Percentiles rank a stretch among this genome's conserved stretches.
phyloP scores from a whole-genome alignment of 2,329 filamentous ascomycete species.

The Cladophialophora exuberans region DNA sequence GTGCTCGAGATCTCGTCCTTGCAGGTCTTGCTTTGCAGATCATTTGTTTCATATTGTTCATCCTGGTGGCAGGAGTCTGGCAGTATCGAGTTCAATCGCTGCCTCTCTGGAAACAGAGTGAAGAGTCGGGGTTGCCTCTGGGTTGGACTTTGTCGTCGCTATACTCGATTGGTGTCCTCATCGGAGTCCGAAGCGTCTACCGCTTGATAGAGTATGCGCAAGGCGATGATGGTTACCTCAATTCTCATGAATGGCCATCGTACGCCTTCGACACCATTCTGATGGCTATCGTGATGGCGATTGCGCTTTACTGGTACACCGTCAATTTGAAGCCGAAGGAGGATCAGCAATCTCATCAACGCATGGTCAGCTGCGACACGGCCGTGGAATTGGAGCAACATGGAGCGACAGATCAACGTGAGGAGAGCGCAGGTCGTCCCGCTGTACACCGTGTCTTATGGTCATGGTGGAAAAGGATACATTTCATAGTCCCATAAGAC shows the following conservation, averaged over 20 bases:
- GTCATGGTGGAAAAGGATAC: neutral
- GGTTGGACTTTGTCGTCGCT: conserved; percentile 36
- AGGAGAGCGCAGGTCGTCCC: neutral
- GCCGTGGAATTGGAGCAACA: neutral
- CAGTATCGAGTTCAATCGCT: conserved; percentile 37
- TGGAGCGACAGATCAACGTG: neutral
- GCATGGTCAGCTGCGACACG: neutral
- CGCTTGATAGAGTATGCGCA: conserved; percentile 38
- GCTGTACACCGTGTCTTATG: neutral
- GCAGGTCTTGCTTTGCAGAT: conserved; percentile 53
- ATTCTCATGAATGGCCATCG: conserved; percentile 38
- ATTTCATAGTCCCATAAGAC: neutral
- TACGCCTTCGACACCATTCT: conserved; percentile 40
- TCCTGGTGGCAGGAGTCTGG: conserved; percentile 54
- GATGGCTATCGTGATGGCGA: conserved; percentile 31
- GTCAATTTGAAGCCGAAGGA: neutral
- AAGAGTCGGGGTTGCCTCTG: neutral
- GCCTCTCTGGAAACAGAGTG: conserved; percentile 1
- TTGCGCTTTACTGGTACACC: conserved; percentile 3
- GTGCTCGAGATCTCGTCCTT: conserved; percentile 49
- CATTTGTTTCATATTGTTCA: conserved; percentile 54
- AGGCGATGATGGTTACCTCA: conserved; percentile 37
- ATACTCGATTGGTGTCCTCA: conserved; percentile 29
- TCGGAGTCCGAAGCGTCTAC: conserved; percentile 37
- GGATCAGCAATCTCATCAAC: neutral